Conservation (phyloP, 169 alveolate species). For the Plasmodium vinckei region DNA sequence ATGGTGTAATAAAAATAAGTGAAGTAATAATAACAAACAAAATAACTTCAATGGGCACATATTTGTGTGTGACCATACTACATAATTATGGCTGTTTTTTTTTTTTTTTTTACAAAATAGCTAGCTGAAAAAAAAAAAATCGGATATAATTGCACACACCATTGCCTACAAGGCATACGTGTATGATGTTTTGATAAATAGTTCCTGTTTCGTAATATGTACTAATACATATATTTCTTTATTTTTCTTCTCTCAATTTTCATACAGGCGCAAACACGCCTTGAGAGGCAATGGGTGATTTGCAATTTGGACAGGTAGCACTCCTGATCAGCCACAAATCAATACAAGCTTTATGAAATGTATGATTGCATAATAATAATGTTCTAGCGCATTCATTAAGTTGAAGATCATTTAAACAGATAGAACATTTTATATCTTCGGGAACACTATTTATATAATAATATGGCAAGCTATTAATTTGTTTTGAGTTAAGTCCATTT, state of each 20-base stretch:
- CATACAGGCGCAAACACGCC: slow-evolving; percentile 37
- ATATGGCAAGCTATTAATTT: slow-evolving; percentile 48
- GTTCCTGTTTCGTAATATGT: too few species aligned
- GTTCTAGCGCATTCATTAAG: slow-evolving; percentile 80
- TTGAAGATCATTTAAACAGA: slow-evolving; percentile 52
- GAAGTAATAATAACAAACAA: too few species aligned
- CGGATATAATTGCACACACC: too few species aligned
- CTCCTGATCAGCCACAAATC: slow-evolving; percentile 87
- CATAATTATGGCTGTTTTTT: too few species aligned
- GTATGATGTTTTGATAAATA: too few species aligned
- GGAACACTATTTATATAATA: slow-evolving; percentile 35
- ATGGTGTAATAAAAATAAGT: too few species aligned
- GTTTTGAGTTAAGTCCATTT: slow-evolving; percentile 76
- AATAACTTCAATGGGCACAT: too few species aligned
- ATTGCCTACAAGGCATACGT: too few species aligned
- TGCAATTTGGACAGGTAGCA: slow-evolving; percentile 88
- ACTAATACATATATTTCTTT: too few species aligned
- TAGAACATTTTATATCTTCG: slow-evolving; percentile 41
- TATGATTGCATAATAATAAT: slow-evolving; percentile 84
- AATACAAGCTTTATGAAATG: slow-evolving; percentile 86
- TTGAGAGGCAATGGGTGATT: slow-evolving; percentile 76
- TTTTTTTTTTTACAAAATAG: too few species aligned
- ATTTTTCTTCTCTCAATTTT: background rate
- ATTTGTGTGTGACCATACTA: too few species aligned
- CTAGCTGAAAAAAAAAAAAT: too few species aligned